A percentile compares a stretch with the other conserved stretches of the same genome.
phyloP scores from a whole-genome alignment of 768 basidiomycete species.

The Macrocybe gigantea region DNA sequence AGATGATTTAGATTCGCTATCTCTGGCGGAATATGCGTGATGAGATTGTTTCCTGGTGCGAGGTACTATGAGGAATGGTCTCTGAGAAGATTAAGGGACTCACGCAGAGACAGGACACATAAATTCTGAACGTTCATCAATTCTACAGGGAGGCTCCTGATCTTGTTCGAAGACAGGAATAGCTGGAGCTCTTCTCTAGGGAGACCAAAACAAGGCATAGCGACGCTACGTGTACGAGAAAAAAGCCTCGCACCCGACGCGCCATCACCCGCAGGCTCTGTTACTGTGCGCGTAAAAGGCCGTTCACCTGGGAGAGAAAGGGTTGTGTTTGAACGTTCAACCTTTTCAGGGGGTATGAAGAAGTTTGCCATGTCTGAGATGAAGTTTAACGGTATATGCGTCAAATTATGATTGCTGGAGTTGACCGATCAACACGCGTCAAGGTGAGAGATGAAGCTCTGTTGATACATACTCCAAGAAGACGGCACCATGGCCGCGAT shows the following conservation, averaged over 20 bases:
- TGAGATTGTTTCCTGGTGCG: constrained; percentile 50
- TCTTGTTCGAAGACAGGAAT: constrained; percentile 49
- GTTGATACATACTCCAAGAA: constrained; percentile 42
- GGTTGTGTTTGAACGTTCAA: constrained; percentile 14
- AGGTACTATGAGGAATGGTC: background rate
- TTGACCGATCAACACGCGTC: constrained; percentile 3
- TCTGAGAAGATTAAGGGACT: constrained; percentile 18
- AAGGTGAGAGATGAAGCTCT: background rate
- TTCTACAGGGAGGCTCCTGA: constrained; percentile 48
- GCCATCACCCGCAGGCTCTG: constrained; percentile 22
- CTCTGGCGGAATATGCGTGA: constrained; percentile 57
- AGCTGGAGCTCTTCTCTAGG: constrained; percentile 49
- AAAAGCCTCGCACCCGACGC: constrained; percentile 8
- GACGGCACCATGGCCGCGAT: constrained; percentile 43
- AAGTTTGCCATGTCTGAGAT: constrained; percentile 40
- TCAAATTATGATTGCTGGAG: constrained; percentile 33
- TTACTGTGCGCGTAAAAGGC: constrained; percentile 24
- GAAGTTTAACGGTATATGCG: constrained; percentile 44
- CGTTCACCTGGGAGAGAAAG: constrained; percentile 10
- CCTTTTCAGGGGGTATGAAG: constrained; percentile 33
- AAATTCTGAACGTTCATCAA: constrained; percentile 53
- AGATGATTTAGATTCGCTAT: constrained; percentile 49
- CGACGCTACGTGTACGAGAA: constrained; percentile 23
- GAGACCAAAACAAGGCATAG: constrained; percentile 27
- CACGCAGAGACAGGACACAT: constrained; percentile 60